Evolutionary conservation across 495 filamentous ascomycete species (phyloP), one percentile per base, ranked within the genome.

Genomic region (Penicillium pancosmium): DNA sequence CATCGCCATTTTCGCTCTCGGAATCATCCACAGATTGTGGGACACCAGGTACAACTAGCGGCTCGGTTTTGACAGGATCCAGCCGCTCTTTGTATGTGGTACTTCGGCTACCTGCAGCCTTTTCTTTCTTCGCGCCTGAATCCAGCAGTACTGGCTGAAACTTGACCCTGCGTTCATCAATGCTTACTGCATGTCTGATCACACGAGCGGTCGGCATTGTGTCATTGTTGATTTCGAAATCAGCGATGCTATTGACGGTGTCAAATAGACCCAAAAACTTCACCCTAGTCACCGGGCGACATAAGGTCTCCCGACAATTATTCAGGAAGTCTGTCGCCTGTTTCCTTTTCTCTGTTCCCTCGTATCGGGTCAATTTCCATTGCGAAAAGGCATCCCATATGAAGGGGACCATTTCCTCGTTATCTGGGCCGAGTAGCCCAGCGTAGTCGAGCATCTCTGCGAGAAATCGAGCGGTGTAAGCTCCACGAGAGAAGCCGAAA

Each of bases 371-470:
- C 51, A 79, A 77, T 60, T 91, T 85, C 89, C 89, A 92, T 55
- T 82, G 82, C 19, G 83, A 78, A 65, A 91, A 92, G 2, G 88
- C 86, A 65, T 90, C 90, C 90, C 90, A 93, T 2, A 88, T 89
- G 52, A 93, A 93, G 1, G 76, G 74, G 10, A 90, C 79, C 86
- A 93, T 88, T 60, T 92, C 90, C 64, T 94, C 90, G 61, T 93
- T 94, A 8, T 90, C 91, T 55, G 83, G 80, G 7, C 83, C 86
- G 0, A 93, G 77, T 3, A 93, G 76, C 2, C 91, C 91, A 44
- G 92, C 83, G 56, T 90, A 84, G 63, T 92, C 87, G 15, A 94
- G 77, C 91, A 93, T 93, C 64, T 93, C 89, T 2, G 89, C 85
- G 1, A 93, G 77, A 63, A 93, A 92, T 18, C 90, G 84, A 5